These are phyloP conservation scores for Boletus pseudopeckii DNA, from an alignment of 768 basidiomycete species.

Conservation along the genomic window DNA sequence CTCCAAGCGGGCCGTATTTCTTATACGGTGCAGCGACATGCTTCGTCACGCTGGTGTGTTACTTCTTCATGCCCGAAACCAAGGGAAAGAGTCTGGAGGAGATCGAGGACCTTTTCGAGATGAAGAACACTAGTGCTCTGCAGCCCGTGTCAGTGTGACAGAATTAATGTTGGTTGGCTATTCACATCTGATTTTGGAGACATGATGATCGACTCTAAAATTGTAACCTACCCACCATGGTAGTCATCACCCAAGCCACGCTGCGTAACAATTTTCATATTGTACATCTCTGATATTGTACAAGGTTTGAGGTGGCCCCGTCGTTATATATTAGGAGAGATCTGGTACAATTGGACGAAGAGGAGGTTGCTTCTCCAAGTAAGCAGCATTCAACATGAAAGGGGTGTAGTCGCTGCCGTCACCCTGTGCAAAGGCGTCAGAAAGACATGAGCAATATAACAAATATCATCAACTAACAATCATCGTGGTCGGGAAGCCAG, in stretches of 20 bases:
- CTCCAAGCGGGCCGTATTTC: conserved; percentile 46
- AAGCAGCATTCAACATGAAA: conserved; percentile 7
- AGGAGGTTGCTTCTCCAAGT: conserved; percentile 20
- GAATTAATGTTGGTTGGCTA: not conserved
- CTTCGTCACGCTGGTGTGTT: conserved; percentile 37
- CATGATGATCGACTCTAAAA: not conserved
- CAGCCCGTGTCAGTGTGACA: not conserved
- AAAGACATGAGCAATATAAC: not conserved
- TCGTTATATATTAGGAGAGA: not conserved
- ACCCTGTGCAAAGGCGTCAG: conserved; percentile 21
- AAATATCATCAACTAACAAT: conserved; percentile 28
- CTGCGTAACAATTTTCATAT: too few species aligned
- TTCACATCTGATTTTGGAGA: not conserved
- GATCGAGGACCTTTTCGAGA: conserved; percentile 38
- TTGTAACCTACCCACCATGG: too few species aligned
- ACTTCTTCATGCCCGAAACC: conserved; percentile 42
- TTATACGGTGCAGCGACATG: conserved; percentile 39
- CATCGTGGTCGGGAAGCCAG: conserved; percentile 37
- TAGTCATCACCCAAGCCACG: too few species aligned
- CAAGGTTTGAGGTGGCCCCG: too few species aligned
- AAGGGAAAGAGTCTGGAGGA: conserved; percentile 43
- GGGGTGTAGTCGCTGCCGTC: conserved; percentile 19
- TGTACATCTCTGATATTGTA: too few species aligned
- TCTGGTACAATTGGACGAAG: conserved; percentile 1
- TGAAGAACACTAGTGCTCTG: not conserved